These are phyloP conservation scores for Pseudozyma sp. DNA, from an alignment of 1,284 basidiomycete genomes.

Conservation along the genomic window DNA sequence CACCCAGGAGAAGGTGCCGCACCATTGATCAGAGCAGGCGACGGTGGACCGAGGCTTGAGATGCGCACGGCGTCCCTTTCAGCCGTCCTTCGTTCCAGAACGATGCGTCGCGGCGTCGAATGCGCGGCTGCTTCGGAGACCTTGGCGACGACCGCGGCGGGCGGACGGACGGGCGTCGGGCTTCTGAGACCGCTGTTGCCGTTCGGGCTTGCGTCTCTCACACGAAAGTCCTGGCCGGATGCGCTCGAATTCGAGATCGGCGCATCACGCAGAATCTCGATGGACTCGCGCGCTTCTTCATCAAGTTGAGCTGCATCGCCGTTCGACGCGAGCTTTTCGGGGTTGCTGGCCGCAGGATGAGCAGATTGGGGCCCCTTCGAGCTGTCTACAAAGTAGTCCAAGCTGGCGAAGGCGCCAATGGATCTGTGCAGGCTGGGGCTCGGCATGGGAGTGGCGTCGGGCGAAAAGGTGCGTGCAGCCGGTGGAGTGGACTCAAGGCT, in stretches of 20 bases:
- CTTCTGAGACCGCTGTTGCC: constrained; percentile 5
- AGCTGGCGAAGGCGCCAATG: constrained; percentile 30
- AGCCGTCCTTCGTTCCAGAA: constrained; percentile 26
- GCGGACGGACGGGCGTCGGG: constrained; percentile 2
- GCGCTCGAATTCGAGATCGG: background rate
- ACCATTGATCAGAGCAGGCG: background rate
- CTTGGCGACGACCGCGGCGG: constrained; percentile 9
- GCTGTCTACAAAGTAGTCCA: constrained; percentile 38
- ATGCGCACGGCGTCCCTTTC: constrained; percentile 31
- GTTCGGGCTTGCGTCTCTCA: background rate
- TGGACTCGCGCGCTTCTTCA: constrained; percentile 12
- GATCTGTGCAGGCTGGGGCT: constrained; percentile 55
- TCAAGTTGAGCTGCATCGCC: background rate
- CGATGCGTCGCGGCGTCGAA: constrained; percentile 24
- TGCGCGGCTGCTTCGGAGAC: constrained; percentile 14
- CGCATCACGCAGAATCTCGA: constrained; percentile 33
- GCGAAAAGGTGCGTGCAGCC: constrained; percentile 32
- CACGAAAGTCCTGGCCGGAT: constrained; percentile 10
- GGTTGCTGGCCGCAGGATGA: background rate
- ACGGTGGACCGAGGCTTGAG: constrained; percentile 16
- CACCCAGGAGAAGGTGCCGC: constrained; percentile 28
- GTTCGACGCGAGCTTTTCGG: background rate
- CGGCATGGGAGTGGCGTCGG: constrained; percentile 59
- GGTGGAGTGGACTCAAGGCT: constrained; percentile 31
- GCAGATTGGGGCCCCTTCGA: background rate